These are phyloP conservation scores for Neoboletus brunneissimus DNA, from an alignment of 768 basidiomycete genomes.

Conservation along the genomic window DNA sequence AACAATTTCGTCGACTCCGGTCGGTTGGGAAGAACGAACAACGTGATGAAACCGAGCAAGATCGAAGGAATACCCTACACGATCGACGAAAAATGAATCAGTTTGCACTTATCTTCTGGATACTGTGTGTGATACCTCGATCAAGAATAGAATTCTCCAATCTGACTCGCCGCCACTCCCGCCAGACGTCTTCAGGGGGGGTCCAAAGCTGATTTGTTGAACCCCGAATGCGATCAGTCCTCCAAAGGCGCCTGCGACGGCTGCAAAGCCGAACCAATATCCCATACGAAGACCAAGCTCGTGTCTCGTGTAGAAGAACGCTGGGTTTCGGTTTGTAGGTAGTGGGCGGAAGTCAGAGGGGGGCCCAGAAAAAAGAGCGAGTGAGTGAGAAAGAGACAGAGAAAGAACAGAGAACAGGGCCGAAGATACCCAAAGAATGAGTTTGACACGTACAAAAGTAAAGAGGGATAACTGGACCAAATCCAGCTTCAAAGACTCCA, in stretches of 20 bases:
- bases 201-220: constrained; percentile 55
- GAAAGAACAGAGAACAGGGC: not conserved
- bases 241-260: constrained; percentile 81
- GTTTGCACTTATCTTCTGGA: not conserved
- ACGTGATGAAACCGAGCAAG: constrained; percentile 54
- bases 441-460: constrained; percentile 60
- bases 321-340: constrained; percentile 35
- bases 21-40: constrained; percentile 61
- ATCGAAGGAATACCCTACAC: constrained; percentile 64
- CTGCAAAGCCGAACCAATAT: constrained; percentile 83
- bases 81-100: not conserved
- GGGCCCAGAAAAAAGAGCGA: not conserved
- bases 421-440: not conserved
- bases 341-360: not conserved
- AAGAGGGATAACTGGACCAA: constrained; percentile 73
- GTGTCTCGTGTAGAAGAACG: constrained; percentile 71
- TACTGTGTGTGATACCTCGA: constrained; percentile 49
- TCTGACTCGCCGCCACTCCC: constrained; percentile 32
- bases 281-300: constrained; percentile 78
- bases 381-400: not conserved
- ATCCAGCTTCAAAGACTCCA: constrained; percentile 77
- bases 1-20: constrained; percentile 69
- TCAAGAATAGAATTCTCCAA: constrained; percentile 55
- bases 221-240: constrained; percentile 82
- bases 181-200: constrained; percentile 18